Evolutionary conservation across 2,329 filamentous ascomycete genomes (phyloP).

Genomic region (Talaromyces sp.): DNA sequence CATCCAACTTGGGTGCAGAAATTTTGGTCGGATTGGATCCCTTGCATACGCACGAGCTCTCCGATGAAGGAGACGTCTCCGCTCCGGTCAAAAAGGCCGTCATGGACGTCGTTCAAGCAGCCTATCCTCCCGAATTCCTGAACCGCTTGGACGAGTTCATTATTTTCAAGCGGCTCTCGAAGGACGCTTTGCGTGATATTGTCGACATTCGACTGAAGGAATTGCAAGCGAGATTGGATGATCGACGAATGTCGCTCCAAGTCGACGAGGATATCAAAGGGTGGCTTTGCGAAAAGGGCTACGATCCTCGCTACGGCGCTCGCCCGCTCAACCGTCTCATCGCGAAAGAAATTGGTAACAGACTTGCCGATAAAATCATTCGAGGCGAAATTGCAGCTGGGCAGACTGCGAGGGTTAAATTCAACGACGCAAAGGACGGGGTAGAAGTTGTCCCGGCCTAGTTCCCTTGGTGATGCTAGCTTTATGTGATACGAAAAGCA

Average conservation of each 20-base stretch:
- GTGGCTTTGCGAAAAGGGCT: constrained; percentile 86
- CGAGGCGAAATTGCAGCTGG: constrained; percentile 73
- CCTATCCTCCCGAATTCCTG: constrained; percentile 86
- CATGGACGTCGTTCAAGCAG: constrained; percentile 74
- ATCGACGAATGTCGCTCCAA: constrained; percentile 72
- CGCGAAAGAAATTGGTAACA: constrained; percentile 81
- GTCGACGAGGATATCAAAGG: constrained; percentile 68
- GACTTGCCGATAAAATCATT: constrained; percentile 87
- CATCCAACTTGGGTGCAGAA: constrained; percentile 88
- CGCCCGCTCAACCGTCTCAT: constrained; percentile 88
- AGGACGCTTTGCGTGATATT: constrained; percentile 76
- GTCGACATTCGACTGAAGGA: constrained; percentile 87
- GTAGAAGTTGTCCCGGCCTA: constrained; percentile 45
- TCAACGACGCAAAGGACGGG: constrained; percentile 59
- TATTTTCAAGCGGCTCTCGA: constrained; percentile 82
- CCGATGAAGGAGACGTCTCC: constrained; percentile 63
- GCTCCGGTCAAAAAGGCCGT: constrained; percentile 70
- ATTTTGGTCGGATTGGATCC: constrained; percentile 76
- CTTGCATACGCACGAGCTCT: constrained; percentile 54
- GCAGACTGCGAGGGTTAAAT: constrained; percentile 64
- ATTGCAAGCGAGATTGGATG: constrained; percentile 75
- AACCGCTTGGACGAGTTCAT: constrained; percentile 98
- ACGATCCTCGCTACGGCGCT: constrained; percentile 87
- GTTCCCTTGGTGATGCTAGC: background rate
- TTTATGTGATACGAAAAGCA: constrained; percentile 1